Percentiles rank a stretch among this genome's conserved stretches.
These are phyloP conservation scores for Paramecium tetraurelia DNA, from an alignment of 73 alveolate genomes.

Conservation along the genomic window DNA sequence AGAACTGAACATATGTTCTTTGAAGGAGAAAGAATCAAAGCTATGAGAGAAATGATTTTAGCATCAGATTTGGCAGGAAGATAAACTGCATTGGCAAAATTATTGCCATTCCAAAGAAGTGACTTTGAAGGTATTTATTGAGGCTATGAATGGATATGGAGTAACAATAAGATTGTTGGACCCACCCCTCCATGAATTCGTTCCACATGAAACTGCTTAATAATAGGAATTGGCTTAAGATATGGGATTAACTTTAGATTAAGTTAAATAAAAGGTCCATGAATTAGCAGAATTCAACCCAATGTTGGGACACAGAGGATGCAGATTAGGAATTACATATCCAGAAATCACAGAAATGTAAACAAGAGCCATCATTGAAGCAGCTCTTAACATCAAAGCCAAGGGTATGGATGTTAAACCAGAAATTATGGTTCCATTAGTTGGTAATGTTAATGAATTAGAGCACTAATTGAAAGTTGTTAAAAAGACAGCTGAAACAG, in stretches of 20 bases:
- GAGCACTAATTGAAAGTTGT: constrained; percentile 59
- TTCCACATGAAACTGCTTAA: constrained; percentile 77
- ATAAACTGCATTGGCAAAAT: constrained; percentile 65
- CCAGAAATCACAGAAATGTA: constrained; percentile 87
- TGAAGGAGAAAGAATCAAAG: constrained; percentile 72
- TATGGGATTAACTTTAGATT: constrained; percentile 65
- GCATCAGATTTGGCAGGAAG: constrained; percentile 62
- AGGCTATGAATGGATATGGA: constrained; percentile 76
- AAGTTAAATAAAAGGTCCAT: constrained; percentile 61
- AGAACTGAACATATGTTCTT: constrained; percentile 87
- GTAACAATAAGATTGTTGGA: constrained; percentile 73
- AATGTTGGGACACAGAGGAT: constrained; percentile 84
- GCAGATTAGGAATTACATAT: constrained; percentile 80
- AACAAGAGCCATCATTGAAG: constrained; percentile 79
- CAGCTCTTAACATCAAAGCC: constrained; percentile 73
- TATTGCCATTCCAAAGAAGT: constrained; percentile 69
- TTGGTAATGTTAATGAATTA: constrained; percentile 68
- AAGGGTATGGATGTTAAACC: constrained; percentile 67
- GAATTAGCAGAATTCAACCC: constrained; percentile 76
- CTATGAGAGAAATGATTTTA: constrained; percentile 78
- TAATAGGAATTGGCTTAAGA: constrained; percentile 67
- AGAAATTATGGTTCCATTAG: constrained; percentile 82
- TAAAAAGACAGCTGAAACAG: constrained; percentile 65
- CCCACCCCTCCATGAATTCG: constrained; percentile 84
- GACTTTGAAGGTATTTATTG: constrained; percentile 77